Evolutionary conservation across 371 early-diverging fungal species (phyloP), one percentile per base, ranked within the genome.

Genomic region (Apophysomyces elegans): DNA sequence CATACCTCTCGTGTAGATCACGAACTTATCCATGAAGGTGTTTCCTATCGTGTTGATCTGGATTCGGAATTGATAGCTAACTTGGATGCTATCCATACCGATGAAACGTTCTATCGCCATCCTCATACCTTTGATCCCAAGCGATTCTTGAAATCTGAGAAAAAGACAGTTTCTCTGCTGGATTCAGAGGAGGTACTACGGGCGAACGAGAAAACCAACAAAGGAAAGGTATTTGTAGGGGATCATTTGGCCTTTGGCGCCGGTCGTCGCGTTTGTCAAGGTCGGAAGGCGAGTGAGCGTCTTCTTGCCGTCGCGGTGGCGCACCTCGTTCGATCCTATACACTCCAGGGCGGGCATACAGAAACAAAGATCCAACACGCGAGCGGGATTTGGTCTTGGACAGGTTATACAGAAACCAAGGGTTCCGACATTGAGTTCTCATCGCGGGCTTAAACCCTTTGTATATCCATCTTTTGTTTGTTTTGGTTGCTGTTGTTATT

Each of bases 1-100:
- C 80, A 80, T 43, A 68, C 72, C 2, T 54, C 79, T 5, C 77
- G 79, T 37, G 62, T 64, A 8, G 79, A 80, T 57, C 73, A 79
- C 35, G 74, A 78, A 8, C 47, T 79, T 2, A 61, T 66, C 5
- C 32, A 44, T 3, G 35, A 69, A 18, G 71, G 45, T 8, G 21
- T 37, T 1, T 36, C 13, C 1, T 79, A 77, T 36, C 74, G 81
- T 14, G 62, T 83, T 1, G 80, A 83, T 46, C 60, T 61, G 2
- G 70, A 65, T 1, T 63, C 70, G 0, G 65, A 69, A 7, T 18
- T 80, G 7, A 58, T 80, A 1, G 69, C 74, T 12, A 83, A 83
- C 18, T 46, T 80, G 8, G 68, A 80, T 59, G 63, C 70, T 1
- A 80, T 83, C 36, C 81, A 83, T 36, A 56, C 54, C 4, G 70